Conservation (phyloP, 2,329 filamentous ascomycete genomes). For the Pestalotiopsis fici region DNA sequence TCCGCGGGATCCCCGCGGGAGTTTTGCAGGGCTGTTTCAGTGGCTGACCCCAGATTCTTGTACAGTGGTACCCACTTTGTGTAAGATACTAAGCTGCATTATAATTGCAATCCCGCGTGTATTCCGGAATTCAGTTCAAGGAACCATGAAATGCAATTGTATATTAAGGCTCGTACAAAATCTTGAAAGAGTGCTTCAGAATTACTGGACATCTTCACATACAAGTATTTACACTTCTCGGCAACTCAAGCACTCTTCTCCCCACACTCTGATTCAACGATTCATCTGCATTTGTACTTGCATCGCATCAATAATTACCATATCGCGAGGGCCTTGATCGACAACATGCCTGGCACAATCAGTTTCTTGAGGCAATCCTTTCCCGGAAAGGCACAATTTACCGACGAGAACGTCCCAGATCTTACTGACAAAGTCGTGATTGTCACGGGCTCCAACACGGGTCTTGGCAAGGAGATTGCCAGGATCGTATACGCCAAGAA, state of each 20-base stretch:
- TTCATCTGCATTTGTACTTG: neutral
- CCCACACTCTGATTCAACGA: neutral
- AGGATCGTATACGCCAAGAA: conserved; percentile 2
- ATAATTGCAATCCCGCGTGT: neutral
- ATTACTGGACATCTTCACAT: neutral
- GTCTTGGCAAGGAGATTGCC: conserved; percentile 6
- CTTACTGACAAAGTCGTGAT: conserved; percentile 1
- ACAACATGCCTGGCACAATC: neutral
- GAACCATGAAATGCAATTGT: neutral
- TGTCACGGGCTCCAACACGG: conserved; percentile 8
- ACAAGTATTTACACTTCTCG: neutral
- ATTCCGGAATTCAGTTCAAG: neutral
- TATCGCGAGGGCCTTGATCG: neutral
- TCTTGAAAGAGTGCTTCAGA: neutral
- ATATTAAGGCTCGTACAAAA: neutral
- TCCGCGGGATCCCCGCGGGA: neutral
- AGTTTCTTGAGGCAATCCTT: conserved; percentile 1
- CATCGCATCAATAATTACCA: neutral
- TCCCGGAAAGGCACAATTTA: neutral
- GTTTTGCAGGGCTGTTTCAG: neutral
- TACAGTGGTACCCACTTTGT: neutral
- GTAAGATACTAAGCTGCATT: neutral
- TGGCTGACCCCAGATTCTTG: neutral
- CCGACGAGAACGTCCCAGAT: neutral
- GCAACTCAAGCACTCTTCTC: neutral